Evolutionary conservation across 345 rosid genomes (phyloP).

Genomic region (Syzygium jambos): DNA sequence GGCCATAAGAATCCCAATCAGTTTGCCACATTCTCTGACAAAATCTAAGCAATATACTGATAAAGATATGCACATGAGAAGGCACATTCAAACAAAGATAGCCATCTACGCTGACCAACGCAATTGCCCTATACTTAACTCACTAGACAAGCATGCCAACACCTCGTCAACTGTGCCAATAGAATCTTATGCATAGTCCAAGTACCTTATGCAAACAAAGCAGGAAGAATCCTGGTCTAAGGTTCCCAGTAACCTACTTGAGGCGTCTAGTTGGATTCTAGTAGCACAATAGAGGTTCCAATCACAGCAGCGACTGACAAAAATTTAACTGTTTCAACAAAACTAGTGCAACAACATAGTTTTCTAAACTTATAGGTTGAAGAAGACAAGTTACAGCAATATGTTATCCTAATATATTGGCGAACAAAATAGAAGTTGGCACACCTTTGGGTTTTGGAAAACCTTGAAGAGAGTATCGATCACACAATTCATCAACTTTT

Average conservation of each 20-base stretch:
- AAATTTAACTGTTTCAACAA: not conserved
- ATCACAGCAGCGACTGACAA: not conserved
- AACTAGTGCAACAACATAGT: not conserved
- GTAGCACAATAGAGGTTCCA: not conserved
- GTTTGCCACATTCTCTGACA: not conserved
- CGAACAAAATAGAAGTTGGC: not conserved
- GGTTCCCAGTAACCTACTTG: not conserved
- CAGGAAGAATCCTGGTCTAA: not conserved
- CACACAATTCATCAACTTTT: constrained; percentile 95
- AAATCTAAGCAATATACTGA: not conserved
- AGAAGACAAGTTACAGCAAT: not conserved
- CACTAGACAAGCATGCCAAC: not conserved
- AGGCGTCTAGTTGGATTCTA: not conserved
- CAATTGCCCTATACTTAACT: not conserved
- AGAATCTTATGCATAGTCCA: not conserved
- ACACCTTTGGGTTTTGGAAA: constrained; percentile 53
- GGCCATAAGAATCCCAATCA: not conserved
- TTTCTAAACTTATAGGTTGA: not conserved
- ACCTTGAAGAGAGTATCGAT: too few relatives aligned
- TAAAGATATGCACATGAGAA: not conserved
- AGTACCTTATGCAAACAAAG: not conserved
- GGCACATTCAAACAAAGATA: not conserved
- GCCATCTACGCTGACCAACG: not conserved
- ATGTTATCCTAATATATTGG: not conserved
- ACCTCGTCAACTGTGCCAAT: not conserved